These are phyloP conservation scores for Globisporangium nagaii DNA, from an alignment of 352 stramenopile species.

Conservation along the genomic window DNA sequence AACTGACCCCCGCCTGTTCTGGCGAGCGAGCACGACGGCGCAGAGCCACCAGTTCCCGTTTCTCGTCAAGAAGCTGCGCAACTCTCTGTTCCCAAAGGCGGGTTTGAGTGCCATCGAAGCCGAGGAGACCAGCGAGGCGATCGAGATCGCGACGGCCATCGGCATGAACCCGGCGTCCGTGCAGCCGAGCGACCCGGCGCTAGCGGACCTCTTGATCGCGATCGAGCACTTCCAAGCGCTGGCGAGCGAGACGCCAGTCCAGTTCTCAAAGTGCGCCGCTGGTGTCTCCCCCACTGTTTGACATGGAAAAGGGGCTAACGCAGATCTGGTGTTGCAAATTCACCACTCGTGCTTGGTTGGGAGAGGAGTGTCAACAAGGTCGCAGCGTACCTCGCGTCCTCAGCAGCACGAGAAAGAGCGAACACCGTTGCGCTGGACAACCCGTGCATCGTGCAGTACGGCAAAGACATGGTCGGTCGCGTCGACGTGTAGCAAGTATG, in stretches of 20 bases:
- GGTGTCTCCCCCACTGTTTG: not conserved
- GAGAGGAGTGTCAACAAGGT: not conserved
- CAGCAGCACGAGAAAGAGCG: not conserved
- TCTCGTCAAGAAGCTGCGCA: conserved; percentile 17
- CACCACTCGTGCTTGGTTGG: not conserved
- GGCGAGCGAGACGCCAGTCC: conserved; percentile 11
- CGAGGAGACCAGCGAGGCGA: conserved; percentile 12
- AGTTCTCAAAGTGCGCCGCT: conserved; percentile 24
- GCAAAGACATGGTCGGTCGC: not conserved
- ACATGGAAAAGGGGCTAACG: too few species aligned
- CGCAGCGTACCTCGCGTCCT: not conserved
- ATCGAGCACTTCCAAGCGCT: conserved; percentile 18
- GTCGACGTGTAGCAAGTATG: conserved; percentile 1
- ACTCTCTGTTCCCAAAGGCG: conserved; percentile 16
- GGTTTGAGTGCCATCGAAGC: conserved; percentile 11
- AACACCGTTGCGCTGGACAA: not conserved
- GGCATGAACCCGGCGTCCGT: conserved; percentile 15
- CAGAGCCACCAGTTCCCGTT: conserved; percentile 20
- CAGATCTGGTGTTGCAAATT: not conserved
- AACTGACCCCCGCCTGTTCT: conserved; percentile 11
- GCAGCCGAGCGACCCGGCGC: conserved; percentile 1
- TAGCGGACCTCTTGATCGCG: conserved; percentile 14
- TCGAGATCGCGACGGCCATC: conserved; percentile 16
- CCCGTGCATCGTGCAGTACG: not conserved
- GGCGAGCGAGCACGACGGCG: not conserved